Evolutionary conservation across 164 flowering plant genomes (phyloP).

Genomic region (Cinnamomum micranthum): DNA sequence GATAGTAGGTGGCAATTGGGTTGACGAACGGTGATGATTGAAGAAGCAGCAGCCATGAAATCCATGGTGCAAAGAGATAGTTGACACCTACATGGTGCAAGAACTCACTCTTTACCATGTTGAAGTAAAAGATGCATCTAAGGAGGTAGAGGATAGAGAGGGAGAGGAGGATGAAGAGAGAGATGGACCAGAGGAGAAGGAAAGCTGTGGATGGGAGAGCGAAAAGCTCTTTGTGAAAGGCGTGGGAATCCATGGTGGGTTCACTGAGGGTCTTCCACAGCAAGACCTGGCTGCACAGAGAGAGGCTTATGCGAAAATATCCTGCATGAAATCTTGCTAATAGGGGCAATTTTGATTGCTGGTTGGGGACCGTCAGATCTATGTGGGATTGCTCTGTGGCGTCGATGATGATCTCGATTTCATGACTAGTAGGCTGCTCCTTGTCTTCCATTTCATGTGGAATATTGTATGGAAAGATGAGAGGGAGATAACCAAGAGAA

Average conservation of each 20-base stretch:
- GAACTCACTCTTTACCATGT: slow-evolving; percentile 25
- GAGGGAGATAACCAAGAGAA: no score
- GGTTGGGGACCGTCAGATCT: neutral
- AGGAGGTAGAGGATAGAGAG: slow-evolving; percentile 26
- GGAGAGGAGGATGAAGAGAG: slow-evolving; percentile 17
- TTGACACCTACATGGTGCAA: slow-evolving; percentile 25
- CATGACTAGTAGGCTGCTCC: neutral
- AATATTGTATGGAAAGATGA: no score
- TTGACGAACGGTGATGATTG: slow-evolving; percentile 16
- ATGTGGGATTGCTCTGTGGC: neutral
- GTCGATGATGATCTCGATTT: slow-evolving; percentile 9
- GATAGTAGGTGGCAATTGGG: slow-evolving; percentile 10
- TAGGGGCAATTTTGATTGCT: slow-evolving; percentile 11
- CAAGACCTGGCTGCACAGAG: slow-evolving; percentile 32
- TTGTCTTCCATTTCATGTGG: neutral
- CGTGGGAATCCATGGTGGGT: slow-evolving; percentile 6
- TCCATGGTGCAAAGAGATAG: slow-evolving; percentile 30
- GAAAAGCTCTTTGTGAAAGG: slow-evolving; percentile 3
- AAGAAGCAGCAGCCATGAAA: slow-evolving; percentile 26
- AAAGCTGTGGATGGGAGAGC: slow-evolving; percentile 13
- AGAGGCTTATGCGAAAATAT: slow-evolving; percentile 35
- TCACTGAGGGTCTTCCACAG: slow-evolving; percentile 37
- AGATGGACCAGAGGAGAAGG: slow-evolving; percentile 27
- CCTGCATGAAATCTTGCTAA: slow-evolving; percentile 37
- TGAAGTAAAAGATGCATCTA: slow-evolving; percentile 19